Evolutionary conservation across 805 yeast genomes (phyloP), one percentile per base, ranked within the genome.

Genomic region (Sungouiozyma intestinalis): DNA sequence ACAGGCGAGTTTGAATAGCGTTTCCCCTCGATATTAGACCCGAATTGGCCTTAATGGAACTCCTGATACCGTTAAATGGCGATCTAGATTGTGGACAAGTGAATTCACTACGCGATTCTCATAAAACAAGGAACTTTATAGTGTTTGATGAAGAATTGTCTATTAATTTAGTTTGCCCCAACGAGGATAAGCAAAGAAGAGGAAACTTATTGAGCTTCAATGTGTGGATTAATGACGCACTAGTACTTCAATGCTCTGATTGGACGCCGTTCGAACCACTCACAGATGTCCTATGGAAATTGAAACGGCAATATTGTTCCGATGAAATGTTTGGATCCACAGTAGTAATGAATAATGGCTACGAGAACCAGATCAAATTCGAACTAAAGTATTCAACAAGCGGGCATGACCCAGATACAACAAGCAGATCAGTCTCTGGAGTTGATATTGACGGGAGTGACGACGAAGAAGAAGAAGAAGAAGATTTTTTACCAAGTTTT

Each of bases 301-400:
- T 59, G 33, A 52, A 51, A 19, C 38, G 42, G 3, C 44, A 45
- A 9, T 42, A 48, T n/a, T 47, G 54, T 20, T 36, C 50, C 5
- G 51, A 47, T 4, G 34, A 43, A 16, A 37, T 58, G 27, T 60
- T 58, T 36, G 46, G 51, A 40, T 56, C 62, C 13, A 56, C 53
- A 27, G 56, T 57, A 3, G 62, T 58, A 1, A 57, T 60, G 64
- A 60, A 58, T 42, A 58, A 58, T 45, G 63, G 62, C 2, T 54
- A 53, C 40, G 54, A 53, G 38, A 60, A 60, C 39, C 21, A 46
- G 16, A 53, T 55, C n/a, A 54, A 42, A 24, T 51, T 52, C 17
- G 16, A 33, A 32, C 16, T 47, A 7, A 46, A 46, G 32, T 51
- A 48, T 16, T 24, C 14, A 24, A 39, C 24, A 16, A 37, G 16